A percentile compares a stretch with the other conserved stretches of the same genome.
Conservation (phyloP, 2,329 filamentous ascomycete species). For the Rhexocercosporidium sp. region DNA sequence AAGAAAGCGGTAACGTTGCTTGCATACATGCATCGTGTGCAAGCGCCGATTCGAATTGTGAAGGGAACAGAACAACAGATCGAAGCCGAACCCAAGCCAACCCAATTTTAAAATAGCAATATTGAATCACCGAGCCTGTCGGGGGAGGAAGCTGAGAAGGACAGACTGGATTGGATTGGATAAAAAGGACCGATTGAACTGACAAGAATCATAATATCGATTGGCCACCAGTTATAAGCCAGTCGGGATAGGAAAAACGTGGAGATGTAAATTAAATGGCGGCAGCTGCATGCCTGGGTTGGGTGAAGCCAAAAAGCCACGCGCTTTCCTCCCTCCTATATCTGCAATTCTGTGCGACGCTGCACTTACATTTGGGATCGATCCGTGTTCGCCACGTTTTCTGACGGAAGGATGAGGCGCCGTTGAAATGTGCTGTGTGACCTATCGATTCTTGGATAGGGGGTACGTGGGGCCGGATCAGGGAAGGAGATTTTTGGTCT, state of each 20-base stretch:
- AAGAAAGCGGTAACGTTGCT: conserved; percentile 4
- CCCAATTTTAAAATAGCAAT: not conserved
- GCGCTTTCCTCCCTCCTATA: not conserved
- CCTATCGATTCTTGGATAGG: not conserved
- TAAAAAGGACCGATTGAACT: conserved; percentile 7
- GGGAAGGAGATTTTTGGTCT: not conserved
- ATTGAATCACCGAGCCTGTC: not conserved
- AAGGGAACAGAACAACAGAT: not conserved
- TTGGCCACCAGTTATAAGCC: not conserved
- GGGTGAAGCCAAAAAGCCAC: not conserved
- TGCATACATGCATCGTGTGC: not conserved
- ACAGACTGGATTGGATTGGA: not conserved
- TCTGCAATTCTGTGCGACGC: not conserved
- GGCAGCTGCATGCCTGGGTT: not conserved
- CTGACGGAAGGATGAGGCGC: conserved; percentile 6
- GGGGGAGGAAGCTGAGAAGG: not conserved
- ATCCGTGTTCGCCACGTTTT: conserved; percentile 2
- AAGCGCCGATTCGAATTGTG: not conserved
- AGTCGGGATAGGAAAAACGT: not conserved
- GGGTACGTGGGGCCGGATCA: not conserved
- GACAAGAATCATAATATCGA: not conserved
- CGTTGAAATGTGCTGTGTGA: not conserved
- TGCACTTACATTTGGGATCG: not conserved
- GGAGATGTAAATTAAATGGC: conserved; percentile 6
- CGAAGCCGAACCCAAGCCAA: not conserved